Evolutionary conservation across 495 filamentous ascomycete species (phyloP).

Genomic region (Ramalina intermedia): DNA sequence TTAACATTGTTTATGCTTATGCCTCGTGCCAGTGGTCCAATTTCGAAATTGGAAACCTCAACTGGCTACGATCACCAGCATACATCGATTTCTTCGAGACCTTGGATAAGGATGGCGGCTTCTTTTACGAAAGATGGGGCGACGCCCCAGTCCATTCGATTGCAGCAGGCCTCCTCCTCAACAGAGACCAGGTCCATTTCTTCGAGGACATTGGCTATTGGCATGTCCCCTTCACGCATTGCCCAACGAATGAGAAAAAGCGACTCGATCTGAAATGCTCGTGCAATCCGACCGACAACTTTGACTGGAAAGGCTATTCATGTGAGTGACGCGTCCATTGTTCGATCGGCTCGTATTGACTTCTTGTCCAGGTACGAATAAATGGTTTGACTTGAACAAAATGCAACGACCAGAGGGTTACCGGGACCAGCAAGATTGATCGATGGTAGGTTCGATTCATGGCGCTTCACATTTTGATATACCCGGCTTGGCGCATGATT

Average conservation of each 20-base stretch:
- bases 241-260: conserved; percentile 72
- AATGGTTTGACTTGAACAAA: conserved; percentile 69
- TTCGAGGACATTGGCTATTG: conserved; percentile 98
- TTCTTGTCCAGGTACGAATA: conserved; percentile 48
- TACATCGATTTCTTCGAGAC: conserved; percentile 72
- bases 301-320: conserved; percentile 96
- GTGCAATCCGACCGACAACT: conserved; percentile 92
- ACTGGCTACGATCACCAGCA: conserved; percentile 67
- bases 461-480: too few species aligned
- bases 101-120: conserved; percentile 70
- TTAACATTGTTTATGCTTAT: not conserved
- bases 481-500: too few species aligned
- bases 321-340: conserved; percentile 41
- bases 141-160: conserved; percentile 93
- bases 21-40: conserved; percentile 59
- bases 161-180: conserved; percentile 67
- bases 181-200: conserved; percentile 91
- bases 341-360: not conserved
- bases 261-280: conserved; percentile 73
- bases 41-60: conserved; percentile 74
- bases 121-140: conserved; percentile 90
- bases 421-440: conserved; percentile 49
- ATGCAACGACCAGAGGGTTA: conserved; percentile 71
- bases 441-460: too few species aligned
- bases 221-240: conserved; percentile 98